Base-by-base conservation (phyloP, 768 basidiomycete genomes). In the Termitomyces sp. region DNA sequence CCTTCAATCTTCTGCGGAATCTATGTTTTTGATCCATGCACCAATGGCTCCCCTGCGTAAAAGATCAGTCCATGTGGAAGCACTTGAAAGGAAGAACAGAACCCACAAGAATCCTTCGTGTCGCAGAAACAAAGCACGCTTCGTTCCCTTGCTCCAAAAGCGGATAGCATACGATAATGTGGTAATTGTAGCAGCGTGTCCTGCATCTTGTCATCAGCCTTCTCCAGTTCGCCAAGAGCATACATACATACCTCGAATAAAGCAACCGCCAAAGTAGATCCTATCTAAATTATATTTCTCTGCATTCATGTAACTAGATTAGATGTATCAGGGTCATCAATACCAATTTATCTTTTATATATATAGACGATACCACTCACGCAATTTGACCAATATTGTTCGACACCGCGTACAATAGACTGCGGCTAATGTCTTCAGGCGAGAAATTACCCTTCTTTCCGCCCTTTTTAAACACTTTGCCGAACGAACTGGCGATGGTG, bases 321-420 rank as follows among this genome's bases (percentile, higher is more conserved):
- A 53, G 26, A 54, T 53, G 42, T 35, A 61, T 56, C 28, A 48
- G 54, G 26, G 42, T 53, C 40, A 21, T 47, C 33, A 55, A 47
- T 47, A 50, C 33, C 53, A 47, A 26, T 30, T 14, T 28, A 40
- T 30, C 40, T 56, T 38, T 7, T 30, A 33, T 2, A 35, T 45
- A 47, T 48, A 31, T 6, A 46, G 14, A 64, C 21, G 35, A 55
- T 33, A 33, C 45, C 5, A 88, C 94, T 70, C 72, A 99, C 96
- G 97, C 97, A 75, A 99, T 98, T 73, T 99, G 97, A 15, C 97
- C 97, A 63, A 99, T 99, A 71, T 99, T 99, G 74, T 99, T 99
- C 64, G 92, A 95, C 59, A 99, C 83, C 15, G 95, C 96, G 70
- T 98, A 98, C 33, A 99, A 78, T 69, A 99, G 74, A 72, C 92